Conservation (phyloP, 2,329 filamentous ascomycete species). For the Curvularia lunata region DNA sequence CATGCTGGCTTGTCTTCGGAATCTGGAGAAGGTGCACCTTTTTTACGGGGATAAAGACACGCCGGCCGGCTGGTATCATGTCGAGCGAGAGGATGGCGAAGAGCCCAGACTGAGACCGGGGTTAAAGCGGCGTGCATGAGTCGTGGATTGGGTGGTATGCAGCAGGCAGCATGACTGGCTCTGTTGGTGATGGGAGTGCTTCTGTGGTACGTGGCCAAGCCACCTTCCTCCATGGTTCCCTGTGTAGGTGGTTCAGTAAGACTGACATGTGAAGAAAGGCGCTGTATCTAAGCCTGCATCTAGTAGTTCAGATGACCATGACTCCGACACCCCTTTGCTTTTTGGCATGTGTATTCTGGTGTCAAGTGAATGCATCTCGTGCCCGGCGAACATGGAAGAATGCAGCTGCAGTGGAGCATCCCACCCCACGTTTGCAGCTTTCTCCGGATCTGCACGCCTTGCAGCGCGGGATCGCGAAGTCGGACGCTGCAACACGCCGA, state of each 20-base stretch:
- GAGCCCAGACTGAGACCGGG: slow-evolving; percentile 19
- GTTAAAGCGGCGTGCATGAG: not conserved
- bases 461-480: slow-evolving; percentile 10
- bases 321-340: slow-evolving; percentile 9
- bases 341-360: slow-evolving; percentile 3
- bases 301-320: slow-evolving; percentile 5
- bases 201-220: not conserved
- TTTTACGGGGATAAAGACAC: slow-evolving; percentile 7
- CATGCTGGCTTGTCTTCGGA: slow-evolving; percentile 26
- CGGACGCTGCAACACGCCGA: not conserved
- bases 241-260: not conserved
- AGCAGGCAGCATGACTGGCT: not conserved
- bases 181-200: not conserved
- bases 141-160: not conserved
- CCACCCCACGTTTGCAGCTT: slow-evolving; percentile 21
- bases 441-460: slow-evolving; percentile 10
- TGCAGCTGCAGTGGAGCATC: slow-evolving; percentile 9
- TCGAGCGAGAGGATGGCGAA: slow-evolving; percentile 25
- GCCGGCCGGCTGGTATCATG: slow-evolving; percentile 24
- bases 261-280: slow-evolving; percentile 18
- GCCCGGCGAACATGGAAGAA: slow-evolving; percentile 14
- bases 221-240: not conserved
- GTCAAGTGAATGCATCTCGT: slow-evolving; percentile 28
- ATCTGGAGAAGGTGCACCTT: slow-evolving; percentile 31
- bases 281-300: not conserved